These are phyloP conservation scores for Manihot esculenta DNA, from an alignment of 441 rosid genomes.

Conservation along the genomic window DNA sequence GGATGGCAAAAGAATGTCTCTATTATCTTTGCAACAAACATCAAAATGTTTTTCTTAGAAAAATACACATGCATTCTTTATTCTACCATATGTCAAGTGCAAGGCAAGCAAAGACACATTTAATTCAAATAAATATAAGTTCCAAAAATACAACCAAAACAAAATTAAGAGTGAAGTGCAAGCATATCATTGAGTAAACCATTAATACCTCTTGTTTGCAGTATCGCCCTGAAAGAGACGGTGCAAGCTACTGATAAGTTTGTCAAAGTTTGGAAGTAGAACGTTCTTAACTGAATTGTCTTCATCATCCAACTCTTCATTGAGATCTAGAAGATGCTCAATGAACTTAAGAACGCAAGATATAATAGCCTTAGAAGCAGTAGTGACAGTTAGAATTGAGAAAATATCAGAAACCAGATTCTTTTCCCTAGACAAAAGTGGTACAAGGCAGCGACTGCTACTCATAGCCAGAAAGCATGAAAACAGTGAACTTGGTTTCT, in stretches of 20 bases:
- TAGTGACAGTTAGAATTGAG: conserved; percentile 62
- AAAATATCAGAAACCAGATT: conserved; percentile 81
- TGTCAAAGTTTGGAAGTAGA: conserved; percentile 58
- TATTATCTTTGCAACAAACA: no score
- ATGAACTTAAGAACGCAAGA: conserved; percentile 67
- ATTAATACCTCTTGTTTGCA: conserved; percentile 62
- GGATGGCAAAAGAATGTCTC: neutral
- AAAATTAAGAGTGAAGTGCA: neutral
- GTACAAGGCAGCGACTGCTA: conserved; percentile 58
- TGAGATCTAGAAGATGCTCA: conserved; percentile 82
- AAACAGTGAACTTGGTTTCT: conserved; percentile 89
- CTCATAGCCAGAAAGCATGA: conserved; percentile 96
- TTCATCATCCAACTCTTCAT: conserved; percentile 52
- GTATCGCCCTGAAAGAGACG: conserved; percentile 54
- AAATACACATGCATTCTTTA: no score
- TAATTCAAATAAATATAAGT: neutral
- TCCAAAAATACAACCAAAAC: no score
- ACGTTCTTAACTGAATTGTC: conserved; percentile 42
- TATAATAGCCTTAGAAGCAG: conserved; percentile 81
- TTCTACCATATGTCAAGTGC: conserved; percentile 4
- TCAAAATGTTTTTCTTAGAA: neutral
- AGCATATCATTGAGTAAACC: conserved; percentile 10
- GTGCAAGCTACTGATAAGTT: conserved; percentile 73
- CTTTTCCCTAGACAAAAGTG: conserved; percentile 60
- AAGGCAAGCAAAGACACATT: neutral